Evolutionary conservation across 192 early-diverging fungal genomes (phyloP), one percentile per base, ranked within the genome.

Genomic region (Obelidium mucronatum): DNA sequence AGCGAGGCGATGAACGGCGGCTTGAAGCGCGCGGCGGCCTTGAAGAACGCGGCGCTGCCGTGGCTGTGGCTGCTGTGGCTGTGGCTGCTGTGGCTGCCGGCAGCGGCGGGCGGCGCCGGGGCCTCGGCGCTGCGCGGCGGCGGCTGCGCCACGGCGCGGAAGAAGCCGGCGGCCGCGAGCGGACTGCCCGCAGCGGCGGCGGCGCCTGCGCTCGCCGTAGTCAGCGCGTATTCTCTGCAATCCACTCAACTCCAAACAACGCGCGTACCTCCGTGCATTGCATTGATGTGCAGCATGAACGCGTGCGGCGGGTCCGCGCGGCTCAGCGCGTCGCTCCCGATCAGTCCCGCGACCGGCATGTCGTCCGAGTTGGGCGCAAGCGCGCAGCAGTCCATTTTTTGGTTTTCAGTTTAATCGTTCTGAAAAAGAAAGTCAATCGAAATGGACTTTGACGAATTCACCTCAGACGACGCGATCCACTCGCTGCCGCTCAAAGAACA

Each of bases 381-480:
- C 13, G 24, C 13, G 55, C 55, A 58, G 24, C 55, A 58, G 55
- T n/a, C n/a, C n/a, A n/a, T n/a, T n/a, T n/a, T n/a, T n/a, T n/a
- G n/a, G n/a, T n/a, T n/a, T n/a, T n/a, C n/a, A n/a, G n/a, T n/a
- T n/a, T n/a, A n/a, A n/a, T n/a, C n/a, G n/a, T n/a, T n/a, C n/a
- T n/a, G n/a, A n/a, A n/a, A n/a, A n/a, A n/a, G n/a, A n/a, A n/a
- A n/a, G n/a, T 51, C 48, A 60, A 60, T 11, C 58, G 6, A 60
- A 28, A 60, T 60, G 58, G 58, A 60, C 26, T 60, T 60, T 30
- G 58, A 60, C 58, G 58, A n/a, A n/a, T n/a, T n/a, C n/a, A n/a
- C n/a, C 13, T n/a, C 51, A 17, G n/a, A 52, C 51, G n/a, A 52
- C 51, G 15, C 15, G n/a, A 52, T 52, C 13, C n/a, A n/a, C n/a